A percentile compares a stretch with the other conserved stretches of the same genome.
Evolutionary conservation across 768 basidiomycete genomes (phyloP).

Genomic region (Strobilomyces dryophilus): DNA sequence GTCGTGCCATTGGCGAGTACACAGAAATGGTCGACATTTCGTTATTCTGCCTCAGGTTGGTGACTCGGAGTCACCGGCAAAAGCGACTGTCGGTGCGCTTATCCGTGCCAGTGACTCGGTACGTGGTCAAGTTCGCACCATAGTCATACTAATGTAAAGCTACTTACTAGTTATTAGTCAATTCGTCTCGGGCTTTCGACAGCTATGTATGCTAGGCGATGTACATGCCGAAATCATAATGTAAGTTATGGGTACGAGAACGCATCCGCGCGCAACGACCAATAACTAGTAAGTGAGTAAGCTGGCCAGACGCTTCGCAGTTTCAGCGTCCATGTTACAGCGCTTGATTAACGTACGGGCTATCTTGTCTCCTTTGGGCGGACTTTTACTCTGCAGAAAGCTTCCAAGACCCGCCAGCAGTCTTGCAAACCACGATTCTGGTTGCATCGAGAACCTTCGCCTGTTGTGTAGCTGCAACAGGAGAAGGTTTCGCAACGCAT

Average conservation of each 20-base stretch:
- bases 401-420: slow-evolving; percentile 19
- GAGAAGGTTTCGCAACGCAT: slow-evolving; percentile 20
- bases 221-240: too few relatives aligned
- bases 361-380: slow-evolving; percentile 25
- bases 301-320: slow-evolving; percentile 18
- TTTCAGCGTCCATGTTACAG: slow-evolving; percentile 27
- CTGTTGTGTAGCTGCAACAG: slow-evolving; percentile 7
- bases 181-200: too few relatives aligned
- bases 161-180: too few relatives aligned
- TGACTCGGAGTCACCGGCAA: neutral
- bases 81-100: neutral
- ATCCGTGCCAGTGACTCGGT: neutral
- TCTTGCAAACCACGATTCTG: slow-evolving; percentile 24
- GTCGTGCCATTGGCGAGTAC: too few relatives aligned
- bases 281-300: slow-evolving; percentile 3
- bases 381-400: slow-evolving; percentile 18
- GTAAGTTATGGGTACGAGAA: neutral
- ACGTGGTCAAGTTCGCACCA: too few relatives aligned
- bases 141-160: too few relatives aligned
- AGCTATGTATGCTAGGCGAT: too few relatives aligned
- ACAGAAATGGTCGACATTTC: too few relatives aligned
- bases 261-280: neutral
- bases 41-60: too few relatives aligned
- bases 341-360: slow-evolving; percentile 22
- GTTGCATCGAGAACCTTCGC: slow-evolving; percentile 22